Conservation (phyloP, 2,329 filamentous ascomycete genomes). For the Aureobasidium sp. region DNA sequence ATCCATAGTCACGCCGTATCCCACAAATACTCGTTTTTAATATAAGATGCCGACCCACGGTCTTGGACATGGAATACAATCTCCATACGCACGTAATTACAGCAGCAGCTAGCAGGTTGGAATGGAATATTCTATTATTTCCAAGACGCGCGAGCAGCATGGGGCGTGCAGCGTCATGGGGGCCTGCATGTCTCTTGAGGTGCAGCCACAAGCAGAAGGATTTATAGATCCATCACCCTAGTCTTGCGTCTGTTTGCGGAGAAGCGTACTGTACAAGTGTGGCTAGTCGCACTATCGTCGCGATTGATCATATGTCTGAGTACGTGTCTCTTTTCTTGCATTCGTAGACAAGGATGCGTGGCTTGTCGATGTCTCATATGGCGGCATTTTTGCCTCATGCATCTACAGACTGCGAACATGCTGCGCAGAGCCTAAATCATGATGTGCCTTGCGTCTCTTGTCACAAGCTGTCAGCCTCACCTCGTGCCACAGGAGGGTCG, state of each 20-base stretch:
- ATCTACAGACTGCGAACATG: background rate
- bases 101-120: background rate
- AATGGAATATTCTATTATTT: background rate
- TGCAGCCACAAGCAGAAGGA: conserved; percentile 4
- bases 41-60: conserved; percentile 11
- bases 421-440: background rate
- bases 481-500: background rate
- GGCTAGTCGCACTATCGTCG: background rate
- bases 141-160: background rate
- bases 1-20: background rate
- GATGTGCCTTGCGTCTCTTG: conserved; percentile 1
- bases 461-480: background rate
- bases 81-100: background rate
- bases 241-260: background rate
- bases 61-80: conserved; percentile 5
- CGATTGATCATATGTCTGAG: background rate
- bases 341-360: background rate
- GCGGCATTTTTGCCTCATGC: background rate
- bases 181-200: background rate
- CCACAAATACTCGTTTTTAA: conserved; percentile 6
- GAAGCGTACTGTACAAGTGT: background rate
- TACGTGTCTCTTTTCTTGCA: background rate
- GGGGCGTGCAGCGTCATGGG: background rate
- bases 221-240: background rate
- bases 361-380: background rate